These are phyloP conservation scores for Metschnikowia gruessii DNA, from an alignment of 805 yeast genomes.

Conservation along the genomic window DNA sequence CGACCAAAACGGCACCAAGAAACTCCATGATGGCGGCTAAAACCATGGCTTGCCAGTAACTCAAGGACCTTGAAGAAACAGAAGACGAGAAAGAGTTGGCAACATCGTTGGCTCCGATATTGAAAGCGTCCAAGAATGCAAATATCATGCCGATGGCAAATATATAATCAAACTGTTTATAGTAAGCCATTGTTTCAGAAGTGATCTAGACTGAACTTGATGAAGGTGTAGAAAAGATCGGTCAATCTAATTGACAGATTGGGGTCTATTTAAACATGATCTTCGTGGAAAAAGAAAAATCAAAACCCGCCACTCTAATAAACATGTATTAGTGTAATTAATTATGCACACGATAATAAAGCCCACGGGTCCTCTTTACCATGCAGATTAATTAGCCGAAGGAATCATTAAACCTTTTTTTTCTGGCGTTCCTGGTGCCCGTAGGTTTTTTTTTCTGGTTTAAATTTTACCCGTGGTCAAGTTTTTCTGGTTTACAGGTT, in stretches of 20 bases:
- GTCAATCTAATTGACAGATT: not conserved
- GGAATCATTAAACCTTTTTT: no score
- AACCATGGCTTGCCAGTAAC: conserved; percentile 74
- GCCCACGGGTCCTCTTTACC: conserved; percentile 6
- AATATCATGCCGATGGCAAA: conserved; percentile 67
- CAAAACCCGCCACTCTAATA: not conserved
- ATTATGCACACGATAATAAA: not conserved
- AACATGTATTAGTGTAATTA: not conserved
- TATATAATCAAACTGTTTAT: conserved; percentile 63
- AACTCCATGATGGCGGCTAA: conserved; percentile 71
- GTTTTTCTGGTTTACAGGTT: no score
- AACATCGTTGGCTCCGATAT: conserved; percentile 80
- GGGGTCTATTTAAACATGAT: not conserved
- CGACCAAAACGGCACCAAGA: conserved; percentile 70
- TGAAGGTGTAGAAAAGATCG: not conserved
- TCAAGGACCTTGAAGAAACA: conserved; percentile 64
- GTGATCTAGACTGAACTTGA: not conserved
- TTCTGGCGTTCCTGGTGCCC: no score
- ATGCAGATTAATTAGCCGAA: not conserved
- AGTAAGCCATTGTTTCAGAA: conserved; percentile 27
- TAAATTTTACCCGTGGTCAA: no score
- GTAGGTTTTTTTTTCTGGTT: no score
- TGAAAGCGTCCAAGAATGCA: conserved; percentile 76
- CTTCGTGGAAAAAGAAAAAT: not conserved
- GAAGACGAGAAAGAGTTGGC: conserved; percentile 80